phyloP scores from a whole-genome alignment of 2,329 filamentous ascomycete species.

The Fusarium verticillioides region DNA sequence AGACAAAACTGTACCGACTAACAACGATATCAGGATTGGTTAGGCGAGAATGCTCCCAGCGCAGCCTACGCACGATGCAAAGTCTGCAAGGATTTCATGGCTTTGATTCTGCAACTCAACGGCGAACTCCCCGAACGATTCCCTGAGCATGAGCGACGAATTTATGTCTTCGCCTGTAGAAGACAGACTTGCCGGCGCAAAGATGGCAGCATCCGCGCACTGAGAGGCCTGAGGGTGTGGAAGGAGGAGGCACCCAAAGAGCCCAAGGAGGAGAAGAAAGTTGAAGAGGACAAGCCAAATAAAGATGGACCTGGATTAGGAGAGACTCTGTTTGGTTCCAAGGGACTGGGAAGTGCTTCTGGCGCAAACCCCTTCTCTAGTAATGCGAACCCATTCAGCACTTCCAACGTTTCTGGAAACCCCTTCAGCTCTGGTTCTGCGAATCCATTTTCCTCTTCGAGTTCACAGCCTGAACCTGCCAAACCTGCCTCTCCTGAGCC shows the following conservation, averaged over 20 bases:
- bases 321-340: conserved; percentile 76
- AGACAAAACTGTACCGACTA: conserved; percentile 25
- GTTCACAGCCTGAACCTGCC: conserved; percentile 42
- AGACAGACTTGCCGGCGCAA: conserved; percentile 83
- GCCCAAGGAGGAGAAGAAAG: conserved; percentile 46
- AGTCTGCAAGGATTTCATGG: conserved; percentile 85
- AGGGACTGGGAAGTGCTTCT: conserved; percentile 53
- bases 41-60: conserved; percentile 78
- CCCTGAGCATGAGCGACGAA: conserved; percentile 83
- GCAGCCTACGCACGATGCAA: conserved; percentile 85
- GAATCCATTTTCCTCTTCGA: conserved; percentile 51
- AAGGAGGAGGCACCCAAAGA: conserved; percentile 50
- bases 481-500: conserved; percentile 48
- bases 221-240: conserved; percentile 74
- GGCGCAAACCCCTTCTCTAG: conserved; percentile 70
- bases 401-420: conserved; percentile 47
- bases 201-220: conserved; percentile 80
- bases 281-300: conserved; percentile 50
- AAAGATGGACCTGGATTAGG: conserved; percentile 63
- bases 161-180: conserved; percentile 88
- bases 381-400: conserved; percentile 61
- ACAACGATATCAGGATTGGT: conserved; percentile 74
- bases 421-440: conserved; percentile 46
- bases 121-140: conserved; percentile 89
- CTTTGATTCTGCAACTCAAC: conserved; percentile 88